Percentiles rank a stretch among this genome's conserved stretches.
Conservation (phyloP, 257 asterid genomes). For the Perilla frutescens region DNA sequence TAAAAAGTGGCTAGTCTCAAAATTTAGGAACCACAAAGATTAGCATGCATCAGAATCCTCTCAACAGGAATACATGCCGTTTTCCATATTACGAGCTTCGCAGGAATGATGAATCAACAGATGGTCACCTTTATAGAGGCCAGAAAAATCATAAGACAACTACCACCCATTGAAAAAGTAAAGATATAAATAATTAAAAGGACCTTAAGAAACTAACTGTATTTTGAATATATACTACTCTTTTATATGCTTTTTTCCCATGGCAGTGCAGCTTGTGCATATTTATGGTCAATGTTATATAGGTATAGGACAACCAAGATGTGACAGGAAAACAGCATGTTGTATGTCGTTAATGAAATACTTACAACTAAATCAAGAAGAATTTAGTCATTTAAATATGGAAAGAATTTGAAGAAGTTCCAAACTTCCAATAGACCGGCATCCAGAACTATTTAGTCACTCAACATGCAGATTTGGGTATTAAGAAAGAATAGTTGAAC, state of each 20-base stretch:
- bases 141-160: not conserved
- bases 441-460: no score
- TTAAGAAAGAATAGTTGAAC: no score
- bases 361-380: conserved; percentile 20
- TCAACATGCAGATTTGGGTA: no score
- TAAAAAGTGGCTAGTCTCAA: no score
- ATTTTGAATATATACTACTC: conserved; percentile 1
- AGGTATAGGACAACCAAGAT: conserved; percentile 9
- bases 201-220: not conserved
- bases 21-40: no score
- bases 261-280: not conserved
- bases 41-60: not conserved
- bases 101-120: not conserved
- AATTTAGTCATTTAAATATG: not conserved
- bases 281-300: not conserved
- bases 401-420: not conserved
- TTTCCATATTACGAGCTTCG: not conserved
- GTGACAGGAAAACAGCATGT: not conserved
- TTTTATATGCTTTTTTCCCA: no score
- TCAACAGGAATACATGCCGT: not conserved
- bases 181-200: not conserved
- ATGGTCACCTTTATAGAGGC: conserved; percentile 10
- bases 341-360: not conserved
- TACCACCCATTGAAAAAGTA: not conserved
- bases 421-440: not conserved